Evolutionary conservation across 345 rosid species (phyloP).

Genomic region (Gossypium longicalyx): DNA sequence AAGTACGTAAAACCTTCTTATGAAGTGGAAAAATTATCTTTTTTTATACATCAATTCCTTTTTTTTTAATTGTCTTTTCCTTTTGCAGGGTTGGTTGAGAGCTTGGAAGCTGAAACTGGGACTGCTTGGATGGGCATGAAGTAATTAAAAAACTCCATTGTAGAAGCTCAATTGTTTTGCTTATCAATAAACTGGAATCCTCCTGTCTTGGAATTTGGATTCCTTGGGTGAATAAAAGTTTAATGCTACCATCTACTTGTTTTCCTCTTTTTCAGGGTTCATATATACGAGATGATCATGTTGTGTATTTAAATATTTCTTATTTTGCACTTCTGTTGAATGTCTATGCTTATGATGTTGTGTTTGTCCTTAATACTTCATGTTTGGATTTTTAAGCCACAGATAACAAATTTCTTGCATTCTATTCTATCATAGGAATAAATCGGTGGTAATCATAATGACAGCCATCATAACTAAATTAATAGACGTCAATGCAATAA

Average conservation of each 20-base stretch:
- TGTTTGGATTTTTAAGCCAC: no score
- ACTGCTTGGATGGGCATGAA: neutral
- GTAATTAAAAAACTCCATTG: neutral
- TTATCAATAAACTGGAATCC: constrained; percentile 14
- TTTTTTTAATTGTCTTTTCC: neutral
- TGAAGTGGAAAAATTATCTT: no score
- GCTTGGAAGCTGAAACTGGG: neutral
- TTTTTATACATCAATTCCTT: neutral
- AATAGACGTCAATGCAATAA: no score
- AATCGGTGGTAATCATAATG: no score
- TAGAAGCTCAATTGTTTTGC: neutral
- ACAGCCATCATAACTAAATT: no score
- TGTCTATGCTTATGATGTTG: neutral
- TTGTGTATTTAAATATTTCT: neutral
- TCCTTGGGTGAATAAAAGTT: constrained; percentile 13
- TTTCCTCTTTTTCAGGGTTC: neutral
- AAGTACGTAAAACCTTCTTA: constrained; percentile 29
- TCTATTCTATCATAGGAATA: no score
- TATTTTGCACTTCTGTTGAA: neutral
- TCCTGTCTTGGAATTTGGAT: neutral
- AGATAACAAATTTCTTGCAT: no score
- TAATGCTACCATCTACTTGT: neutral
- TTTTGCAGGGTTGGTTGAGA: constrained; percentile 15
- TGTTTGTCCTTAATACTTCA: neutral
- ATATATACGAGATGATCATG: neutral